A percentile compares a stretch with the other conserved stretches of the same genome.
phyloP scores from a whole-genome alignment of 169 alveolate genomes.

The Plasmodium berghei region DNA sequence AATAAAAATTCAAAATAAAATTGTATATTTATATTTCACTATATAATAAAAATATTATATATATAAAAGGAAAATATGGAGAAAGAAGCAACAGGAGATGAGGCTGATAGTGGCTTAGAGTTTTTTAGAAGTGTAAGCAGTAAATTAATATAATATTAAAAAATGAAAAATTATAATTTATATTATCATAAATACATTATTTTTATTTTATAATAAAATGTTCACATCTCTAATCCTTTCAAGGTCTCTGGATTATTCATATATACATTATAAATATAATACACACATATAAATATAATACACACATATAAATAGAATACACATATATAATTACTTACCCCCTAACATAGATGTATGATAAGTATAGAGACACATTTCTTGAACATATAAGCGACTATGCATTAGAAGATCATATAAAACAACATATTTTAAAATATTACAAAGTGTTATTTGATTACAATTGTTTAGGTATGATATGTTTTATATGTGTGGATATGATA shows the following conservation, averaged over 20 bases:
- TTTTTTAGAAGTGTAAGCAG: conserved; percentile 57
- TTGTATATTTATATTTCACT: too few relatives aligned
- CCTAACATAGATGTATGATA: conserved; percentile 39
- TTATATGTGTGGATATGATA: not conserved
- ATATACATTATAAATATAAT: not conserved
- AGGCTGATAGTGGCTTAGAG: conserved; percentile 38
- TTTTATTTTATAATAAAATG: too few relatives aligned
- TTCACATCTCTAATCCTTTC: not conserved
- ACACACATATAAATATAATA: not conserved
- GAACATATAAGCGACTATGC: conserved; percentile 24
- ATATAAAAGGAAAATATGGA: conserved; percentile 13
- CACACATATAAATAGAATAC: not conserved
- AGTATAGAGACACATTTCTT: conserved; percentile 46
- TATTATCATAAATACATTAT: not conserved
- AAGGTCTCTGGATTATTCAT: not conserved
- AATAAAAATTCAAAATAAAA: too few relatives aligned
- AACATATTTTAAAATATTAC: conserved; percentile 35
- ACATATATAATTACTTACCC: not conserved
- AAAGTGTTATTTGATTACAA: conserved; percentile 57
- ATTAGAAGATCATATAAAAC: conserved; percentile 48
- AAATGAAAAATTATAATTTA: not conserved
- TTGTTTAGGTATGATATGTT: conserved; percentile 33
- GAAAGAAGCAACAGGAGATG: conserved; percentile 35
- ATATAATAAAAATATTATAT: too few relatives aligned
- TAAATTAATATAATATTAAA: not conserved